These are phyloP conservation scores for Diatrype stigma DNA, from an alignment of 2,329 filamentous ascomycete genomes.

Conservation along the genomic window DNA sequence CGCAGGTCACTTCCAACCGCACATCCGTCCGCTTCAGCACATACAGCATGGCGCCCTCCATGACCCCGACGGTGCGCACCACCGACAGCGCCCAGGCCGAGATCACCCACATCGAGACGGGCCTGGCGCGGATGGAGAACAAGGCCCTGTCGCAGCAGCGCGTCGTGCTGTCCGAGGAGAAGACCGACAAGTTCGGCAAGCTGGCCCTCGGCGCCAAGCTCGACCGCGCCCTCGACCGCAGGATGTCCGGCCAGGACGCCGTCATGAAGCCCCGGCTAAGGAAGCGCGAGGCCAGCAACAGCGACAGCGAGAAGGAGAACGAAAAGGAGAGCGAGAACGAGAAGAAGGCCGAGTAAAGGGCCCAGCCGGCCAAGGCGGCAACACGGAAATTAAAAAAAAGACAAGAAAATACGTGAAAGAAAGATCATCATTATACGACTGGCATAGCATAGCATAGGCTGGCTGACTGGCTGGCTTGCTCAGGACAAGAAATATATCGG, in stretches of 20 bases:
- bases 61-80: slow-evolving; percentile 54
- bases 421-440: no score
- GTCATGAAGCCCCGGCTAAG: slow-evolving; percentile 64
- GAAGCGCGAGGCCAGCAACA: neutral
- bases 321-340: neutral
- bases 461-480: no score
- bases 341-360: neutral
- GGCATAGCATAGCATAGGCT: no score
- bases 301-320: neutral
- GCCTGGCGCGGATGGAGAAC: slow-evolving; percentile 85
- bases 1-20: slow-evolving; percentile 36
- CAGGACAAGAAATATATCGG: no score
- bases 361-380: no score
- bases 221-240: slow-evolving; percentile 77
- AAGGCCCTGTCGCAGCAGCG: slow-evolving; percentile 79
- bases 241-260: slow-evolving; percentile 87
- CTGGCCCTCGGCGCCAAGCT: slow-evolving; percentile 86
- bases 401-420: no score
- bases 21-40: slow-evolving; percentile 56
- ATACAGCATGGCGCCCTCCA: slow-evolving; percentile 54
- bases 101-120: slow-evolving; percentile 68
- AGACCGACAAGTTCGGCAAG: slow-evolving; percentile 78
- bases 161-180: slow-evolving; percentile 72
- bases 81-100: slow-evolving; percentile 53
- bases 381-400: no score